Conservation (phyloP, 345 rosid species). For the Acer yangbiense region DNA sequence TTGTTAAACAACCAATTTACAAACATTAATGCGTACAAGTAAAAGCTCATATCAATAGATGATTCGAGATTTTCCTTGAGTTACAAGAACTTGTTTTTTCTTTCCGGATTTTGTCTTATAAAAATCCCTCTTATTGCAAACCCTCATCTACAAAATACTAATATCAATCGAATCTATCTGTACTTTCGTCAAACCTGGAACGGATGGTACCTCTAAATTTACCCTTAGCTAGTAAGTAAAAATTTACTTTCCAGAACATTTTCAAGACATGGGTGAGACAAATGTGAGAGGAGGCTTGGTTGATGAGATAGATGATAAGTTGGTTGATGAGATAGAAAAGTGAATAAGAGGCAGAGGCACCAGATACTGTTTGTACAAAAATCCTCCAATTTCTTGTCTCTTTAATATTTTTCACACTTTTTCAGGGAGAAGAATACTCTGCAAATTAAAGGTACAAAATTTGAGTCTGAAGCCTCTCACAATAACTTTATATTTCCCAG, state of each 20-base stretch:
- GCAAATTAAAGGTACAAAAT: constrained; percentile 1
- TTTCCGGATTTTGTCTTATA: no score
- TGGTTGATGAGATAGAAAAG: constrained; percentile 30
- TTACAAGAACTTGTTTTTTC: background rate
- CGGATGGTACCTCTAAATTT: background rate
- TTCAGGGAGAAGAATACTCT: constrained; percentile 15
- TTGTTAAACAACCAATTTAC: no score
- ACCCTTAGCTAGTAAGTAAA: background rate
- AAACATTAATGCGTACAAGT: no score
- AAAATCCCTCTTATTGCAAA: background rate
- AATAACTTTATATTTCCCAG: background rate
- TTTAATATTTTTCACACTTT: constrained; percentile 14
- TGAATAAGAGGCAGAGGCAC: constrained; percentile 29
- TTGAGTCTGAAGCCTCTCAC: background rate
- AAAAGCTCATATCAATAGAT: no score
- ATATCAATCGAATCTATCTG: background rate
- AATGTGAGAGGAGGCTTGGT: constrained; percentile 7
- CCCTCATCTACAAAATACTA: no score
- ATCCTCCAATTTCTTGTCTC: constrained; percentile 17
- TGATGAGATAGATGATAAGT: no score
- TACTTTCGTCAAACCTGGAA: background rate
- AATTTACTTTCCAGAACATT: no score
- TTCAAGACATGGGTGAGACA: background rate
- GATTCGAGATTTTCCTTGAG: no score
- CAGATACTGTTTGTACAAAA: constrained; percentile 18